Evolutionary conservation across 371 early-diverging fungal genomes (phyloP), one percentile per base, ranked within the genome.

Genomic region (Syncephalastrum monosporum): DNA sequence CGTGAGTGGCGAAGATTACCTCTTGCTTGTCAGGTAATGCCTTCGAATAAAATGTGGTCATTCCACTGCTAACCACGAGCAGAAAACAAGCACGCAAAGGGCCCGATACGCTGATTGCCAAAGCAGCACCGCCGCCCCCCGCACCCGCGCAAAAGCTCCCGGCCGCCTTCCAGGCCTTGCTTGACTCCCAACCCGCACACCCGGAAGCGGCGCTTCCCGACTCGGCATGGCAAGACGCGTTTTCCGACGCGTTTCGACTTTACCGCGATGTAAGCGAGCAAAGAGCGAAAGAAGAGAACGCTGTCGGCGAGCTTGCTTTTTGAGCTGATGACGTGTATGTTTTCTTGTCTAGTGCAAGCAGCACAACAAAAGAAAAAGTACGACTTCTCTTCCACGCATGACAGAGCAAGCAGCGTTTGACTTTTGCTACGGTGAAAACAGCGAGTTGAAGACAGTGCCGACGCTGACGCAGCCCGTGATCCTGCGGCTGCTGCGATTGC

Each of bases 1-100:
- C 15, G 27, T 69, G 5, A 58, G 64, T n/a, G 79, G 79, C 4
- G 79, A 78, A 67, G 79, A 78, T 48, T 78, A 78, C 42, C 44
- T 78, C 0, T 56, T 78, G 3, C 55, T 69, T 50, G 79, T 78
- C n/a, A 57, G 79, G 79, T 75, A 71, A 65, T 4, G 8, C 8
- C 38, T 33, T 1, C 13, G n/a, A 8, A 25, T 25, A 0, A 38
- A 33, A 29, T 21, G 13, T 48, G 17, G 55, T 5, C n/a, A 24
- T 41, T 13, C 16, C 23, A 27, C n/a, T 3, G 27, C 29, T 7
- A 46, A 48, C 21, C 21, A 5, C n/a, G 33, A 27, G 43, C 47
- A 78, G 75, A 38, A 44, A 69, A 46, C 75, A 78, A 47, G 69
- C 75, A 0, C 65, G 61, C n/a, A 43, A 61, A 42, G 72, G 63